These are phyloP conservation scores for Neurospora sp. DNA, from an alignment of 495 filamentous ascomycete species.

Conservation along the genomic window DNA sequence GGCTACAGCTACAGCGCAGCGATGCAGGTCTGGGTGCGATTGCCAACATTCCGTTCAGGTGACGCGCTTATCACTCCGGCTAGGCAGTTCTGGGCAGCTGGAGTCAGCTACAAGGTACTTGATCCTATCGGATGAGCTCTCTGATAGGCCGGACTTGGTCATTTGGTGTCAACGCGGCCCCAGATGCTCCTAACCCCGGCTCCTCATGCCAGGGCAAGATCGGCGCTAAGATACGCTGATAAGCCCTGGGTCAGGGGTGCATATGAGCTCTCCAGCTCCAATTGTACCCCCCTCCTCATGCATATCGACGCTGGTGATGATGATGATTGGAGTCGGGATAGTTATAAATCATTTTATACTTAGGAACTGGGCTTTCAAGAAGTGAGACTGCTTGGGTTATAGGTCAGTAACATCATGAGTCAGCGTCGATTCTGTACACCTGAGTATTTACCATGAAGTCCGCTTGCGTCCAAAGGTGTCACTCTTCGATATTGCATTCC, in stretches of 20 bases:
- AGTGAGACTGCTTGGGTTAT: accelerated
- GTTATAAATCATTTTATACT: background rate
- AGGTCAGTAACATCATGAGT: background rate
- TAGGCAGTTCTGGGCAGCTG: background rate
- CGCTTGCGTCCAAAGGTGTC: background rate
- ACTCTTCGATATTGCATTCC: background rate
- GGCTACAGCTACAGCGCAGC: background rate
- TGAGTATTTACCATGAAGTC: background rate
- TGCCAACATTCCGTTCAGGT: background rate
- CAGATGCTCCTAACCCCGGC: background rate
- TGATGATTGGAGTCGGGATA: background rate
- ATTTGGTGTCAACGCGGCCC: background rate
- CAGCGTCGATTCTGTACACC: background rate
- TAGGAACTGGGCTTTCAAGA: background rate
- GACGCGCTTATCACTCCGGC: background rate
- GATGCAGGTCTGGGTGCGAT: background rate
- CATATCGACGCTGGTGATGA: background rate
- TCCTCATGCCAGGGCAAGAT: background rate
- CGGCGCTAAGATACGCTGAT: background rate
- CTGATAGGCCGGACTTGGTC: background rate
- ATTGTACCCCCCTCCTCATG: background rate
- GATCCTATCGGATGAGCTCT: background rate
- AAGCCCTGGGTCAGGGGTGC: background rate
- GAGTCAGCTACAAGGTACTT: background rate
- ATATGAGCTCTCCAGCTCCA: background rate